A percentile compares a stretch with the other conserved stretches of the same genome.
Conservation (phyloP, 345 rosid genomes). For the Camelina sativa region DNA sequence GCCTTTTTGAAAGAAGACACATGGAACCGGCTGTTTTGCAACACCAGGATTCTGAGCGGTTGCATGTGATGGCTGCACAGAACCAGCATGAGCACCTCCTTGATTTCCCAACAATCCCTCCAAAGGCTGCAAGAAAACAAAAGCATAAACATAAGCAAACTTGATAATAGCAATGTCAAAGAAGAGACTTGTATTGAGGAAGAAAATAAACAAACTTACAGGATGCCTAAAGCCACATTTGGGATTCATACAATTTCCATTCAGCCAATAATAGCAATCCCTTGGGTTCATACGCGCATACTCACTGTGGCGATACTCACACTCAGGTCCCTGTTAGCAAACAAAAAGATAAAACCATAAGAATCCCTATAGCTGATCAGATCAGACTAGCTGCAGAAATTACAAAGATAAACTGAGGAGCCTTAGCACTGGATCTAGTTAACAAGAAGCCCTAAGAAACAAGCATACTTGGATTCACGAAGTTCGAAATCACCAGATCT, state of each 20-base stretch:
- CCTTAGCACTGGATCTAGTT: not conserved
- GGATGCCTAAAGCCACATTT: constrained; percentile 96
- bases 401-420: not conserved
- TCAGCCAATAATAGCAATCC: constrained; percentile 95
- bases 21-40: constrained; percentile 72
- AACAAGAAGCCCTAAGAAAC: not conserved
- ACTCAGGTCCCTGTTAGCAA: constrained; percentile 76
- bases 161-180: constrained; percentile 11
- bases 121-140: constrained; percentile 64
- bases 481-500: constrained; percentile 7
- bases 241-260: constrained; percentile 88
- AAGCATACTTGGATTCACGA: not conserved
- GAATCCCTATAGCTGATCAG: not conserved
- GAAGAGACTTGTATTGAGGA: not conserved
- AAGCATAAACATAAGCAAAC: constrained; percentile 29
- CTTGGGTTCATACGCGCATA: constrained; percentile 92
- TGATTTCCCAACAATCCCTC: constrained; percentile 81
- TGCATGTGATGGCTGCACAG: constrained; percentile 45
- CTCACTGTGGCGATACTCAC: constrained; percentile 98
- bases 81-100: constrained; percentile 54
- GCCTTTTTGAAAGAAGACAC: constrained; percentile 86
- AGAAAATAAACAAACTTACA: constrained; percentile 63
- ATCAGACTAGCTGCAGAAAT: not conserved
- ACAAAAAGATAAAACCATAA: constrained; percentile 1
- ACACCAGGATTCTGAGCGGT: constrained; percentile 44